Evolutionary conservation across 305 asterid genomes (phyloP).

Genomic region (Ajuga reptans): DNA sequence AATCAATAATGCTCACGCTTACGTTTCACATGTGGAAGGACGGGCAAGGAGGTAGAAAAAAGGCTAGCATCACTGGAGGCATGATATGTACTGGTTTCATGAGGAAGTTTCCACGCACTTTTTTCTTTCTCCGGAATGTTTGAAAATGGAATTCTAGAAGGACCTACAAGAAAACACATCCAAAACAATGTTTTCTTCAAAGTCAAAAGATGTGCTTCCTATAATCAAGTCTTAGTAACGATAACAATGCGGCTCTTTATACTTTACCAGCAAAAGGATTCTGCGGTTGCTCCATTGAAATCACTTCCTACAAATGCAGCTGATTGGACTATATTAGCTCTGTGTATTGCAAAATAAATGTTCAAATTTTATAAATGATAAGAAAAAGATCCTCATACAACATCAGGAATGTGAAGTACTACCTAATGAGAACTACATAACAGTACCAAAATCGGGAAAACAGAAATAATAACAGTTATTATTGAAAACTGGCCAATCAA

Average conservation of each 20-base stretch:
- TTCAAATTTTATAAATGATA: not conserved
- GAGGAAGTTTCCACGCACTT: constrained; percentile 52
- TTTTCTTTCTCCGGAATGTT: constrained; percentile 37
- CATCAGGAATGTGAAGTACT: not conserved
- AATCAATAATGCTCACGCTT: constrained; percentile 16
- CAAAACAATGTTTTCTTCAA: not conserved
- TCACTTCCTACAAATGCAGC: constrained; percentile 30
- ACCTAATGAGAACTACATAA: not conserved
- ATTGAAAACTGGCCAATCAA: not conserved
- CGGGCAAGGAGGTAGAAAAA: constrained; percentile 81
- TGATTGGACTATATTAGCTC: constrained; percentile 1
- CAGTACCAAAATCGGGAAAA: not conserved
- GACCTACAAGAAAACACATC: constrained; percentile 32
- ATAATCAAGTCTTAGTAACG: constrained; percentile 4
- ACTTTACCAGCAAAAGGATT: constrained; percentile 38
- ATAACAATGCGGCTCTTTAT: constrained; percentile 11
- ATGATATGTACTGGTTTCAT: constrained; percentile 33
- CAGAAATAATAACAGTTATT: not conserved
- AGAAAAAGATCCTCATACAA: not conserved
- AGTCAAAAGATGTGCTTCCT: not conserved
- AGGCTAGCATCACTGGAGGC: constrained; percentile 69
- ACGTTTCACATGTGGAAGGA: constrained; percentile 63
- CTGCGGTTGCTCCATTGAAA: constrained; percentile 44
- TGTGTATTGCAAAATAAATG: not conserved
- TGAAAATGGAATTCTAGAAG: constrained; percentile 25